Conservation (phyloP, 2,329 filamentous ascomycete species). For the Cytospora chrysosperma region DNA sequence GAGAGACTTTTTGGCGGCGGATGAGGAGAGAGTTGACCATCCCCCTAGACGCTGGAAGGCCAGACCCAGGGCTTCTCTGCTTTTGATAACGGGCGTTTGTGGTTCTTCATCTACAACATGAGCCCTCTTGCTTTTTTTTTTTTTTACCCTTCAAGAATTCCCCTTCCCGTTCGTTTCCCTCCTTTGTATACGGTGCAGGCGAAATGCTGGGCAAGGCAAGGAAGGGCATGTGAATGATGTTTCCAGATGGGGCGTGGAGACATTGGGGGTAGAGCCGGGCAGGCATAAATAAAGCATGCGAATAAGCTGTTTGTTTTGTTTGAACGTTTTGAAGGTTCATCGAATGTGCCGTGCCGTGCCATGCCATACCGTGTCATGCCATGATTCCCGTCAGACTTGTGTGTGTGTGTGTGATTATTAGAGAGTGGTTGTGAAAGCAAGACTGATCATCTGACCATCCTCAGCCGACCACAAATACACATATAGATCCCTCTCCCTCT, state of each 20-base stretch:
- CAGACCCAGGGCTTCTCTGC: neutral
- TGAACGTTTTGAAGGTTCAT: neutral
- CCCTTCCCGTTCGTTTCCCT: neutral
- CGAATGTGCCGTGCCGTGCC: neutral
- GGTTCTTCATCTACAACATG: neutral
- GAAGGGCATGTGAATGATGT: neutral
- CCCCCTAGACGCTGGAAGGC: neutral
- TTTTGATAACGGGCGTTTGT: neutral
- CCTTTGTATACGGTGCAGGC: neutral
- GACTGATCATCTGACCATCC: no score
- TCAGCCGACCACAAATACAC: no score
- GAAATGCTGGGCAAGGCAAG: neutral
- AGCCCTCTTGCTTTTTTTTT: neutral
- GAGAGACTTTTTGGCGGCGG: neutral
- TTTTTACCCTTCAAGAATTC: no score
- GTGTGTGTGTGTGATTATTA: no score
- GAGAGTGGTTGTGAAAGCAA: no score
- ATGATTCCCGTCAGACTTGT: neutral
- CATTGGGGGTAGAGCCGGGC: no score
- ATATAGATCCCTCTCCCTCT: no score
- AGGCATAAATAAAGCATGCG: neutral
- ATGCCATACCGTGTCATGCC: neutral
- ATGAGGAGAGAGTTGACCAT: neutral
- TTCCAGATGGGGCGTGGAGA: neutral
- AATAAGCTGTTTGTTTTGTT: neutral